Base-by-base conservation (phyloP, 2,329 filamentous ascomycete genomes). In the Calonectria henricotiae region DNA sequence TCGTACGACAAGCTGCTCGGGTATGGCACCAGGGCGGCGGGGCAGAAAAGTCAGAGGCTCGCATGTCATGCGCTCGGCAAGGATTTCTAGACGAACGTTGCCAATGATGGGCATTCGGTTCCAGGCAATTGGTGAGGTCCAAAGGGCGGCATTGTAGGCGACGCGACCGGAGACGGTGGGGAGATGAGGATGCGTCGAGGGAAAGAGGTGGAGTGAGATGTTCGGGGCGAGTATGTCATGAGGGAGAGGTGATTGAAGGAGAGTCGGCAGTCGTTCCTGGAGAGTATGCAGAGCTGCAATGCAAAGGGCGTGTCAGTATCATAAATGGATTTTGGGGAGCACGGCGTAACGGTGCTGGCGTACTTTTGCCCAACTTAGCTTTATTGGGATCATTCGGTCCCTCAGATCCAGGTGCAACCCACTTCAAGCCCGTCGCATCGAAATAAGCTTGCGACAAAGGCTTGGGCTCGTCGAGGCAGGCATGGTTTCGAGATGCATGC, bases 51-150 rank as follows among this genome's bases (percentile, higher is more conserved):
- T 85, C 32, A 86, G 76, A 8, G 86, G 86, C 73, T 87, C 87
- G 70, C 89, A 89, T 68, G 92, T 90, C 89, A 99, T 96, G 76
- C 96, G 93, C 85, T 98, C 95, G 13, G 94, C 96, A 20, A 97
- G 83, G 63, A 99, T 96, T 76, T 94, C 91, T 12, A 99, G 89
- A 75, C 91, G 92, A 51, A 98, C 94, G 78, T 98, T 97, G 74
- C 96, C 95, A 37, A 98, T 89, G 23, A 98, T 90, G 2, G 96
- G 96, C 1, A 99, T 89, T 32, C 94, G 91, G 78, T 97, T 97
- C 96, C 96, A 99, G 35, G 95, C 96, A 62, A 99, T 92, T 0
- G 96, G 96, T 0, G 95, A 95, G 0, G 96, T 98, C 95, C 95
- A 98, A 43, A 99, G 86, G 3, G 96, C 96, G 20, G 96, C 96